phyloP scores from a whole-genome alignment of 306 rosid species.

The Luffa aegyptiaca region DNA sequence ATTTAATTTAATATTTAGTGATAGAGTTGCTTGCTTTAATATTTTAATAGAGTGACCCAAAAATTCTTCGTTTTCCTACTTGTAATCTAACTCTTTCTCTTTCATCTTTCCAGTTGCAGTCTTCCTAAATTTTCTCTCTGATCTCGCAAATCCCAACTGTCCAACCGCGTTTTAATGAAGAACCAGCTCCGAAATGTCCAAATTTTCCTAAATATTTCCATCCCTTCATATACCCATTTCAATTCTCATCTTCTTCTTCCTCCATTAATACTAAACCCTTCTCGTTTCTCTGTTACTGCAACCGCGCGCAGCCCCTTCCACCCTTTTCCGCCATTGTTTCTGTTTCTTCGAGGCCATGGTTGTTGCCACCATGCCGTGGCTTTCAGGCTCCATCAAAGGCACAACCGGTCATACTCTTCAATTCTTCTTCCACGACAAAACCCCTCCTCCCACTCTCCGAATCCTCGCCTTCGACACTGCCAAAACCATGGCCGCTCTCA shows the following conservation, averaged over 20 bases:
- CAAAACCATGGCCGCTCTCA: constrained; percentile 47
- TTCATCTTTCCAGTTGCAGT: not conserved
- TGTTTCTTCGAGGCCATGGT: constrained; percentile 14
- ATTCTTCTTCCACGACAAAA: constrained; percentile 20
- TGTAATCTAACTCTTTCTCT: not conserved
- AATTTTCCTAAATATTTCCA: not conserved
- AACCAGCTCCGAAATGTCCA: constrained; percentile 16
- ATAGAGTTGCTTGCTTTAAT: not conserved
- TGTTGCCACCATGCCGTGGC: constrained; percentile 23
- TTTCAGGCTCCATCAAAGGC: constrained; percentile 5
- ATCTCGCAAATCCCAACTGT: constrained; percentile 5
- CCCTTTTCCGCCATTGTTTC: not conserved
- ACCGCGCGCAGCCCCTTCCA: not conserved
- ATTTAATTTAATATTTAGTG: no score
- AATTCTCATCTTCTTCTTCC: not conserved
- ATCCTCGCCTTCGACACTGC: constrained; percentile 58
- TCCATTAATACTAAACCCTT: not conserved
- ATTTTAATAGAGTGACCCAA: not conserved
- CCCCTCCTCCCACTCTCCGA: constrained; percentile 24
- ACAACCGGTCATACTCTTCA: not conserved
- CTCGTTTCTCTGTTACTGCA: not conserved
- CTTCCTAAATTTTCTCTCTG: not conserved
- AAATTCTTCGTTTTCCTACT: not conserved
- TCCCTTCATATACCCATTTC: constrained; percentile 5
- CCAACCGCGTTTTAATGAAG: constrained; percentile 20